Conservation (phyloP, 2,329 filamentous ascomycete genomes). For the Colletotrichum liaoningense region DNA sequence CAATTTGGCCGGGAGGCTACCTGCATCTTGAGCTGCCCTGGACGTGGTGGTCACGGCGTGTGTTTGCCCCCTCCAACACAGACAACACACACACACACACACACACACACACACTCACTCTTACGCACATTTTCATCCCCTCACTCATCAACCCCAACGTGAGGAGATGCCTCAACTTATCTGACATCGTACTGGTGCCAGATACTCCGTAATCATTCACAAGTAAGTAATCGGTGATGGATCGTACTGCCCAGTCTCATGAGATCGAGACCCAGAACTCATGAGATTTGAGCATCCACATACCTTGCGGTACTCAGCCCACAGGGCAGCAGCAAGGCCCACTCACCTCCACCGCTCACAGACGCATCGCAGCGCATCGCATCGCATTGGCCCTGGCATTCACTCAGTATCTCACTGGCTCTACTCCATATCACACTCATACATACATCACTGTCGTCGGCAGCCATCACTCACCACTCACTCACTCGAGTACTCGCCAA, state of each 20-base stretch:
- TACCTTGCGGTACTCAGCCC: not conserved
- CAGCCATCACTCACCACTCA: not conserved
- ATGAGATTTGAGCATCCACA: not conserved
- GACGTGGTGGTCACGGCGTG: not conserved
- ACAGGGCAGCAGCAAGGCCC: not conserved
- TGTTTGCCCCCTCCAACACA: not conserved
- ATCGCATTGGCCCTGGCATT: slow-evolving; percentile 13
- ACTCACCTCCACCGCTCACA: not conserved
- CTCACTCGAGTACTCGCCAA: not conserved
- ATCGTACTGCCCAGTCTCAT: not conserved
- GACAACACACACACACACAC: not conserved
- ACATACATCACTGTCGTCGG: too few species aligned
- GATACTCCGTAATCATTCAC: too few species aligned
- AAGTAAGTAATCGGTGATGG: too few species aligned
- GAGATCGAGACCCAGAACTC: not conserved
- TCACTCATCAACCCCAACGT: not conserved
- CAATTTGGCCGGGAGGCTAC: not conserved
- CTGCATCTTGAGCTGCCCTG: not conserved
- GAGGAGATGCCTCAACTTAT: not conserved
- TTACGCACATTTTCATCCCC: not conserved
- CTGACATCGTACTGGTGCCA: not conserved
- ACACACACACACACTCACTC: not conserved
- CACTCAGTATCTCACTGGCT: not conserved
- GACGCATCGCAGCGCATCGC: slow-evolving; percentile 8
- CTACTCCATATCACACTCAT: too few species aligned